phyloP scores from a whole-genome alignment of 441 rosid genomes.

The Pelargonium fulgidum region DNA sequence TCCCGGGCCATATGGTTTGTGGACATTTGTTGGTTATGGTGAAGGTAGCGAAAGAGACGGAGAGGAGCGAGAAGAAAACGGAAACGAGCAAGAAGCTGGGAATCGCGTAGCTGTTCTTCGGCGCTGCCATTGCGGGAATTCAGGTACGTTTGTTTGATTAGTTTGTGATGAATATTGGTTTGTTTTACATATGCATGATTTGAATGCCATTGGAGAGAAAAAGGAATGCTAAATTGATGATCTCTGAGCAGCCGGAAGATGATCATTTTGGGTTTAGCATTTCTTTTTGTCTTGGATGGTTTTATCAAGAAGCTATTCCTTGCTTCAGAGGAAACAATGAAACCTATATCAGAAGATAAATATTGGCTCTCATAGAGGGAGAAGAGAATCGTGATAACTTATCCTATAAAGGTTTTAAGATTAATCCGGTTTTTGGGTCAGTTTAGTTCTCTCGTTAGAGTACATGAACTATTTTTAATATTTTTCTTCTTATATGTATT shows the following conservation, averaged over 20 bases:
- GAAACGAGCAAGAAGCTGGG: slow-evolving; percentile 24
- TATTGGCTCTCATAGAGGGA: neutral
- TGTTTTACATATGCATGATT: neutral
- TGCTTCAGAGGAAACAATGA: slow-evolving; percentile 29
- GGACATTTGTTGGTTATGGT: slow-evolving; percentile 48
- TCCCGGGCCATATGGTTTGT: slow-evolving; percentile 59
- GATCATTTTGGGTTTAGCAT: slow-evolving; percentile 47
- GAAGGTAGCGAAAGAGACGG: slow-evolving; percentile 37
- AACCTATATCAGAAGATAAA: slow-evolving; percentile 6
- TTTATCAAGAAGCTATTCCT: slow-evolving; percentile 57
- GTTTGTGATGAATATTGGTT: neutral
- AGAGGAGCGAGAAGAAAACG: slow-evolving; percentile 25
- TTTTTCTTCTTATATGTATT: too few relatives aligned
- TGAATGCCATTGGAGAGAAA: neutral
- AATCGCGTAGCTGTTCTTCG: slow-evolving; percentile 3
- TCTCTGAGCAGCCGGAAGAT: slow-evolving; percentile 40
- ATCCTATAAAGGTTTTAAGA: too few relatives aligned
- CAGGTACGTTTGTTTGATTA: too few relatives aligned
- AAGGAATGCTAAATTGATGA: neutral
- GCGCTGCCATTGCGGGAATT: slow-evolving; percentile 18
- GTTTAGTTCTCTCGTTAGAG: too few relatives aligned
- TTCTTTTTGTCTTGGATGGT: slow-evolving; percentile 25
- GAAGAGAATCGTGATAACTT: neutral
- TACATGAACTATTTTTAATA: too few relatives aligned
- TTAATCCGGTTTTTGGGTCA: too few relatives aligned